These are phyloP conservation scores for Apiospora saccharicola DNA, from an alignment of 2,329 filamentous ascomycete genomes.

Conservation along the genomic window DNA sequence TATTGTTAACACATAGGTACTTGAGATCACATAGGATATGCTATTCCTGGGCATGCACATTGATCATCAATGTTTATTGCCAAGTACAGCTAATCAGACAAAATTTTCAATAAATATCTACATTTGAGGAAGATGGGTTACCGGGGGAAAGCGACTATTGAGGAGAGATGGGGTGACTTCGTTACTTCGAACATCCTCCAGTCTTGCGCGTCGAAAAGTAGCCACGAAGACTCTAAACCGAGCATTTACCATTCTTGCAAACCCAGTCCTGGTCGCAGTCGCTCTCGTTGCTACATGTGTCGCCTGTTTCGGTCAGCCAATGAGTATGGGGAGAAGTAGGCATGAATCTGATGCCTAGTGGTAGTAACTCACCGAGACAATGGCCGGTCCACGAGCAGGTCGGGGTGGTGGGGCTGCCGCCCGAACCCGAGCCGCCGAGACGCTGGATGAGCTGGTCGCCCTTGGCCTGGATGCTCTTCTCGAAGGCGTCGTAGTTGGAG, in stretches of 20 bases:
- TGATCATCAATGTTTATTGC: background rate
- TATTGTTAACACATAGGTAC: too few species aligned
- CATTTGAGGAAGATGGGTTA: background rate
- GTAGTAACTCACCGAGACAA: background rate
- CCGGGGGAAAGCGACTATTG: too few species aligned
- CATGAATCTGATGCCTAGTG: background rate
- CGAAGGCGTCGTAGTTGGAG: constrained; percentile 55
- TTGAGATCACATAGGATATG: too few species aligned
- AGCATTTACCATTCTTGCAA: constrained; percentile 6
- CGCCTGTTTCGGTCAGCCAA: background rate
- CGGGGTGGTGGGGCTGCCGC: constrained; percentile 3
- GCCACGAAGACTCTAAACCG: background rate
- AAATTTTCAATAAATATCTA: background rate
- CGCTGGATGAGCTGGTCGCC: constrained; percentile 60
- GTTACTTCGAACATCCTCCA: background rate
- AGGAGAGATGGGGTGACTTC: background rate
- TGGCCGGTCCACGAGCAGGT: background rate
- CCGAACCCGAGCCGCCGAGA: constrained; percentile 35
- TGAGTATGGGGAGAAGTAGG: background rate
- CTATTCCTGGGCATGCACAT: background rate
- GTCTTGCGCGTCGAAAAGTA: background rate
- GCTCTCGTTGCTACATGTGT: constrained; percentile 6
- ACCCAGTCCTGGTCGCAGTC: constrained; percentile 16
- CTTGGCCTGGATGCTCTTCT: constrained; percentile 57
- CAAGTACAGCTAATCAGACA: background rate